Evolutionary conservation across 2,329 filamentous ascomycete species (phyloP), one percentile per base, ranked within the genome.

Genomic region (Leptographium flavum): DNA sequence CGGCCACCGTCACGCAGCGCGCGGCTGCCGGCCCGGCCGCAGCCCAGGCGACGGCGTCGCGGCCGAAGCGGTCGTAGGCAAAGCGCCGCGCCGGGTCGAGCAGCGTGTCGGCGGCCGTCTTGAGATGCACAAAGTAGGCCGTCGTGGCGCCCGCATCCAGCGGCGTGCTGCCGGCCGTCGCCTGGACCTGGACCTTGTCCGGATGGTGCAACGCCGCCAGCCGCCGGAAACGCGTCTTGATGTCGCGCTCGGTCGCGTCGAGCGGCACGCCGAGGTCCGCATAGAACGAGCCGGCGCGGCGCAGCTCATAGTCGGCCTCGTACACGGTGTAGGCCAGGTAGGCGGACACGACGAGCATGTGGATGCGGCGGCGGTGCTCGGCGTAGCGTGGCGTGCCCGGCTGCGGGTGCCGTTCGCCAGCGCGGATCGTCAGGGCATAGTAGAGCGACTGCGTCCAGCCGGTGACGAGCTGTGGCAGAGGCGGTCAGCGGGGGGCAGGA

Each of bases 261-360:
- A 81, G 70, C 13, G 80, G 68, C 1, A 95, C 74, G 31, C 78
- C 78, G 0, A 98, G 74, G 51, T 82, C 74, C 39, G 75, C 69
- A 66, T 95, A 96, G 66, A 83, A 94, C 61, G 86, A 80, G 17
- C 82, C 79, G 1, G 71, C 67, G 38, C 72, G 67, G 50, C 77
- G 81, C 25, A 94, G 71, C 51, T 86, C 79, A 66, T 84, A 79
- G 70, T 94, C 85, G 56, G 87, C 83, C 65, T 96, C 90, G 66
- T 88, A 92, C 56, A 96, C 78, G 39, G 87, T 94, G 70, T 94
- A 95, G 52, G 82, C 65, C 32, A 96, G 83, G 66, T 96, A 98
- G 49, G 76, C 66, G 41, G 81, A 69, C 42, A 96, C 81, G 56
- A 96, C 85, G 54, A 81, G 68, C 58, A 90, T 81, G 60, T 92